A percentile compares a stretch with the other conserved stretches of the same genome.
Conservation (phyloP, 805 yeast genomes). For the Jamesozyma jinghongensis region DNA sequence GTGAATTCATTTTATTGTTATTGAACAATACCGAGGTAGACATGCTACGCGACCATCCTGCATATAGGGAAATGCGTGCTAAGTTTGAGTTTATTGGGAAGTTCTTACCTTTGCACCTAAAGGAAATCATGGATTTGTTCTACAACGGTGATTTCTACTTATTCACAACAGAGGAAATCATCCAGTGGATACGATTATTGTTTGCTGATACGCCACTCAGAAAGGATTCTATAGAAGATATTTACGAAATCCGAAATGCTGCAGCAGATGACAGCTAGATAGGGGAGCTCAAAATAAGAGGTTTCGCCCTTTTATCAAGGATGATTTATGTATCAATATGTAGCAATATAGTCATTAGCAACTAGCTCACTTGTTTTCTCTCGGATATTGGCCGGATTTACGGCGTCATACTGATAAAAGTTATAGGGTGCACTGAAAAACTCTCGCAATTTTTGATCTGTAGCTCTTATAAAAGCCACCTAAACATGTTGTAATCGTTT, state of each 20-base stretch:
- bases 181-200: slow-evolving; percentile 31
- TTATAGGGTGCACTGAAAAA: too few species aligned
- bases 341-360: too few species aligned
- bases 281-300: not conserved
- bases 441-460: too few species aligned
- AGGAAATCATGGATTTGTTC: slow-evolving; percentile 34
- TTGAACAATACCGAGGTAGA: slow-evolving; percentile 18
- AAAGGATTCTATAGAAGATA: slow-evolving; percentile 30
- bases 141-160: slow-evolving; percentile 35
- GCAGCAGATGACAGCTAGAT: slow-evolving; percentile 31
- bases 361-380: too few species aligned
- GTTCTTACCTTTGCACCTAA: slow-evolving; percentile 31
- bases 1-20: slow-evolving; percentile 19
- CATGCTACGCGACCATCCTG: slow-evolving; percentile 10
- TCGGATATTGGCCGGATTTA: too few species aligned
- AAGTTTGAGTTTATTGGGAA: slow-evolving; percentile 22
- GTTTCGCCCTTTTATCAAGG: not conserved
- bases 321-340: too few species aligned
- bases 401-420: too few species aligned
- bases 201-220: slow-evolving; percentile 35
- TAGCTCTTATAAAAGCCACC: too few species aligned
- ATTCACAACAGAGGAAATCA: slow-evolving; percentile 31
- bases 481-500: too few species aligned
- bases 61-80: slow-evolving; percentile 22
- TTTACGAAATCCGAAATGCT: slow-evolving; percentile 37